Percentiles rank a stretch among this genome's conserved stretches.
phyloP scores from a whole-genome alignment of 78 protist species.

The Dictyostelium citrinum region DNA sequence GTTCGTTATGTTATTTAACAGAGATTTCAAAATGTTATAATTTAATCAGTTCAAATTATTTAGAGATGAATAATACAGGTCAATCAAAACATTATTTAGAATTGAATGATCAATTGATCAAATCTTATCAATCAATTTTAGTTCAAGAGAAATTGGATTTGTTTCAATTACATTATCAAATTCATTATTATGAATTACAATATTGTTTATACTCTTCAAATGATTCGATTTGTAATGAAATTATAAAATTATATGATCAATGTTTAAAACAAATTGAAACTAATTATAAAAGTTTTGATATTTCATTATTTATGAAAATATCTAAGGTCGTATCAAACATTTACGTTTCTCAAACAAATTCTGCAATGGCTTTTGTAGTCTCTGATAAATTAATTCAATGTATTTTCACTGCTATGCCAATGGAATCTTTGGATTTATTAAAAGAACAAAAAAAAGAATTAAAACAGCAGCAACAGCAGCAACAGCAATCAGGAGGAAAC shows the following conservation, averaged over 20 bases:
- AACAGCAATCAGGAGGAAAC: neutral
- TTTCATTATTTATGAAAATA: neutral
- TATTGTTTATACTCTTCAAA: neutral
- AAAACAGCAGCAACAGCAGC: neutral
- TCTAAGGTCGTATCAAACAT: constrained; percentile 27
- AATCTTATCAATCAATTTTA: neutral
- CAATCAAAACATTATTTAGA: neutral
- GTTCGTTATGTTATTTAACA: neutral
- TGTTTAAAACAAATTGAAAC: neutral
- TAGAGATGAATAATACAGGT: neutral
- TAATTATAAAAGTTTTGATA: neutral
- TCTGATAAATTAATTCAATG: constrained; percentile 28
- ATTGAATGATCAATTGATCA: neutral
- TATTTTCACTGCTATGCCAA: constrained; percentile 33
- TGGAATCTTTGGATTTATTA: constrained; percentile 26
- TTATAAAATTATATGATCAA: constrained; percentile 13
- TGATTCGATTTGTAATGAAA: neutral
- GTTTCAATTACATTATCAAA: neutral
- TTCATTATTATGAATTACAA: constrained; percentile 10
- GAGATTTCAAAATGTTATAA: constrained; percentile 19
- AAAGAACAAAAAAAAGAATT: neutral
- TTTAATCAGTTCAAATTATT: neutral
- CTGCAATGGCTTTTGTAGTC: constrained; percentile 33
- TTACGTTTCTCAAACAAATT: constrained; percentile 16
- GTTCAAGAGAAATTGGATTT: neutral